Percentiles rank a stretch among this genome's conserved stretches.
phyloP scores from a whole-genome alignment of 257 asterid genomes.

The Ocimum tenuiflorum region DNA sequence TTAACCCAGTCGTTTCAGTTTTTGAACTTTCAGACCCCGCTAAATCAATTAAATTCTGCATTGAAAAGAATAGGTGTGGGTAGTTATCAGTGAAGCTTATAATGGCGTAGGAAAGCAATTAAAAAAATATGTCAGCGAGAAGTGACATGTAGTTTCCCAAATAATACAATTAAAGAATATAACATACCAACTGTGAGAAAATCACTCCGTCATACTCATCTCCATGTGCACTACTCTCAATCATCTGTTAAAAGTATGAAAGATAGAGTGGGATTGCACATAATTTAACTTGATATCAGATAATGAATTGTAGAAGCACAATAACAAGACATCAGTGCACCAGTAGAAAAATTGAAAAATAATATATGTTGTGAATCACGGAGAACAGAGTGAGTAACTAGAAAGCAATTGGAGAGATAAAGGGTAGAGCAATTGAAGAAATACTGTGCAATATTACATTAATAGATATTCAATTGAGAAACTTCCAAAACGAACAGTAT shows the following conservation, averaged over 20 bases:
- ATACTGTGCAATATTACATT: too few relatives aligned
- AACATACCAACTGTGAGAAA: conserved; percentile 89
- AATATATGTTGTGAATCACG: too few relatives aligned
- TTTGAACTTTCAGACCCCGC: conserved; percentile 99
- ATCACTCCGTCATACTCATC: conserved; percentile 96
- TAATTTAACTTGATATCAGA: too few relatives aligned
- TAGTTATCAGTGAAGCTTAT: conserved; percentile 6
- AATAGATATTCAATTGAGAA: too few relatives aligned
- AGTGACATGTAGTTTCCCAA: background rate
- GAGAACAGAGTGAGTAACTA: too few relatives aligned
- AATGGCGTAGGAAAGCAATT: conserved; percentile 13
- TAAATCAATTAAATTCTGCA: conserved; percentile 98
- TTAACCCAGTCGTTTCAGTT: conserved; percentile 85
- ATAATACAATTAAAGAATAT: conserved; percentile 18
- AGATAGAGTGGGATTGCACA: background rate
- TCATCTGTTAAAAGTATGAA: conserved; percentile 52
- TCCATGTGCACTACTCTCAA: conserved; percentile 92
- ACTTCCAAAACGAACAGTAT: too few relatives aligned
- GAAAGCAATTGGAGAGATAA: too few relatives aligned
- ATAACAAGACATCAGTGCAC: too few relatives aligned
- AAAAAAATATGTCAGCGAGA: background rate
- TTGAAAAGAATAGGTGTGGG: background rate
- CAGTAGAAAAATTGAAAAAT: too few relatives aligned
- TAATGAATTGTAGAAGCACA: too few relatives aligned
- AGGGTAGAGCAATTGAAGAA: too few relatives aligned